Conservation (phyloP, 805 yeast species). For the Myxozyma mucilagina region DNA sequence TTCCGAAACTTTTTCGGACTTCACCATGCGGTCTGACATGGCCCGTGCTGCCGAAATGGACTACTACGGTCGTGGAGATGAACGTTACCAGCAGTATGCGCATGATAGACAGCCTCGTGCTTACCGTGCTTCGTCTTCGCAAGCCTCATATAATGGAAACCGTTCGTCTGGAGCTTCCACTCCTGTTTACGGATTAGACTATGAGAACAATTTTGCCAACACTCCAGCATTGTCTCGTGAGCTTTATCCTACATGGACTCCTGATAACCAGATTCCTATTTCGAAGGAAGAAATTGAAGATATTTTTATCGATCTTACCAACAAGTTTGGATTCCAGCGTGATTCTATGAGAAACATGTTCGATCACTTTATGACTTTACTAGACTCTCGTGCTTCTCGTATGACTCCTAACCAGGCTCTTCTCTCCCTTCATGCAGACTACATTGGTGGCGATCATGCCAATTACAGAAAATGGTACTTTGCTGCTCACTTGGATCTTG, state of each 20-base stretch:
- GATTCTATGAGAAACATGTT: conserved; percentile 77
- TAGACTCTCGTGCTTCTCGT: conserved; percentile 86
- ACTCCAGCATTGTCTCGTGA: conserved; percentile 45
- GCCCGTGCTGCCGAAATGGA: conserved; percentile 42
- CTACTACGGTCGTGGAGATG: conserved; percentile 43
- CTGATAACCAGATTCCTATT: conserved; percentile 82
- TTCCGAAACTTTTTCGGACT: conserved; percentile 46
- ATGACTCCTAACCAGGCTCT: conserved; percentile 71
- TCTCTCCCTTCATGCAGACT: conserved; percentile 78
- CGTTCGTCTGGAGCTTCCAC: conserved; percentile 93
- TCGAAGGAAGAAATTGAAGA: conserved; percentile 61
- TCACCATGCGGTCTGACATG: conserved; percentile 47
- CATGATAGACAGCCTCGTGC: conserved; percentile 37
- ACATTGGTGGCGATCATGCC: conserved; percentile 86
- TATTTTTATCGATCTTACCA: conserved; percentile 60
- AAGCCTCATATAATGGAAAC: conserved; percentile 77
- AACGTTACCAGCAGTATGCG: conserved; percentile 32
- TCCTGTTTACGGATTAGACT: conserved; percentile 77
- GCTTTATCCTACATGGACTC: conserved; percentile 99
- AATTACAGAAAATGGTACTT: conserved; percentile 92
- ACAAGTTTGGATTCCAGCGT: conserved; percentile 78
- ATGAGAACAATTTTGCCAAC: conserved; percentile 32
- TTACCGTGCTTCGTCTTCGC: conserved; percentile 45
- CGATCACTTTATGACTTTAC: conserved; percentile 74
- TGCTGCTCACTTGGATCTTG: conserved; percentile 77